Conservation (phyloP, 164 flowering plant species). For the Umbilicus rupestris region DNA sequence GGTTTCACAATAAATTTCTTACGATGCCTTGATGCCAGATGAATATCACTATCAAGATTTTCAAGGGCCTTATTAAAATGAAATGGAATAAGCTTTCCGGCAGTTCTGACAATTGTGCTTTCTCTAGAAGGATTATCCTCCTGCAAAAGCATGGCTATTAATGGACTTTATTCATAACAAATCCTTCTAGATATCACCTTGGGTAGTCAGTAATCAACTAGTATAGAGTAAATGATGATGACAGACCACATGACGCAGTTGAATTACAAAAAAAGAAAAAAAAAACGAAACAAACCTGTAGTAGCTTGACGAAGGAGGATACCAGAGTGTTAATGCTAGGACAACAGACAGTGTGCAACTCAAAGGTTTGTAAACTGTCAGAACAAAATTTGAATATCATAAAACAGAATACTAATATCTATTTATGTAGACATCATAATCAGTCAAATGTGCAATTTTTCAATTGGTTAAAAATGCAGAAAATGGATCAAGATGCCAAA, state of each 20-base stretch:
- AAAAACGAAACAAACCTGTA: slow-evolving; percentile 48
- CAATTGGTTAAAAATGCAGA: neutral
- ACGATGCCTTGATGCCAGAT: slow-evolving; percentile 52
- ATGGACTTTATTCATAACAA: neutral
- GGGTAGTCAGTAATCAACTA: neutral
- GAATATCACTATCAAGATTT: slow-evolving; percentile 23
- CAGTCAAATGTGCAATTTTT: neutral
- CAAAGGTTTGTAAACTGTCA: slow-evolving; percentile 68
- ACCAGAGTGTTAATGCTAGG: slow-evolving; percentile 75
- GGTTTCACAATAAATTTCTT: slow-evolving; percentile 45
- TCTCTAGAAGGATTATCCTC: slow-evolving; percentile 92
- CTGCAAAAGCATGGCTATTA: slow-evolving; percentile 25
- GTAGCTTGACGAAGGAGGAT: slow-evolving; percentile 65
- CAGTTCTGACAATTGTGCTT: slow-evolving; percentile 82
- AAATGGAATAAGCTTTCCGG: slow-evolving; percentile 88
- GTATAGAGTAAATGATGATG: neutral
- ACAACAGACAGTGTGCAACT: slow-evolving; percentile 25
- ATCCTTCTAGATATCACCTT: neutral
- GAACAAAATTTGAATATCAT: slow-evolving; percentile 16
- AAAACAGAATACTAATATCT: neutral
- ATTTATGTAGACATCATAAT: neutral
- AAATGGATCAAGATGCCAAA: neutral
- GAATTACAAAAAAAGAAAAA: neutral
- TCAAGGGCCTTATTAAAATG: slow-evolving; percentile 67
- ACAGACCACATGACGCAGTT: neutral